Evolutionary conservation across 2,329 filamentous ascomycete species (phyloP), one percentile per base, ranked within the genome.

Genomic region (Cladosporium sp.): DNA sequence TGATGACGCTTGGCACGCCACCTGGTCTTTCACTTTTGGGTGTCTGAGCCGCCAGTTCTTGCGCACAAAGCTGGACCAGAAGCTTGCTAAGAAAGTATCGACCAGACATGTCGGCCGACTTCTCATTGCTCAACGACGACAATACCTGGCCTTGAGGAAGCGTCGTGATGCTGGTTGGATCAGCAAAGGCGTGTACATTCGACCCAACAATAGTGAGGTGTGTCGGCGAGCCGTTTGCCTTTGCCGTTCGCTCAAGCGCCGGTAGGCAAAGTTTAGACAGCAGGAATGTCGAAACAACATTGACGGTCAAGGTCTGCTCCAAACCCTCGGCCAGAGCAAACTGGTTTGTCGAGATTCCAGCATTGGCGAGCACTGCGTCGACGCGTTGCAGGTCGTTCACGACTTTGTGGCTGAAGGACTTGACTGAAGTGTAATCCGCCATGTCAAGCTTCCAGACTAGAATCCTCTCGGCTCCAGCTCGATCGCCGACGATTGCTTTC

Each of bases 231-330:
- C 34, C 18, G 65, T 26, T 66, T 6, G 65, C 21, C n/a, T 36
- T 66, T 5, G 73, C 79, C n/a, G 78, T 82, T 11, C 77, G 74
- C 55, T 80, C 78, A 2, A 87, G 75, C 68, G 80, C 82, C 0
- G 84, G 85, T 28, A 87, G 66, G 1, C 86, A 52, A 0, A 84
- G 74, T 0, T 82, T 66, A 0, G 77, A 80, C 0, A 87, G 75
- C 2, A 87, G 71, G 30, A 86, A 78, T 0, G 82, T 84, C 10
- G 76, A 78, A 61, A 87, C 75, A 6, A 85, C 81, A 60, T 87
- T 88, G 61, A 84, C 79, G 0, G 81, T 83, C 30, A 87, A 75
- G 0, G 73, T 80, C 4, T 68, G 70, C 73, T 87, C 85, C 36
- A 82, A 74, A 0, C 75, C 79, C 66, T 86, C 83, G 3, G 74